phyloP scores from a whole-genome alignment of 2,329 filamentous ascomycete species.

The Aspergillus sp. region DNA sequence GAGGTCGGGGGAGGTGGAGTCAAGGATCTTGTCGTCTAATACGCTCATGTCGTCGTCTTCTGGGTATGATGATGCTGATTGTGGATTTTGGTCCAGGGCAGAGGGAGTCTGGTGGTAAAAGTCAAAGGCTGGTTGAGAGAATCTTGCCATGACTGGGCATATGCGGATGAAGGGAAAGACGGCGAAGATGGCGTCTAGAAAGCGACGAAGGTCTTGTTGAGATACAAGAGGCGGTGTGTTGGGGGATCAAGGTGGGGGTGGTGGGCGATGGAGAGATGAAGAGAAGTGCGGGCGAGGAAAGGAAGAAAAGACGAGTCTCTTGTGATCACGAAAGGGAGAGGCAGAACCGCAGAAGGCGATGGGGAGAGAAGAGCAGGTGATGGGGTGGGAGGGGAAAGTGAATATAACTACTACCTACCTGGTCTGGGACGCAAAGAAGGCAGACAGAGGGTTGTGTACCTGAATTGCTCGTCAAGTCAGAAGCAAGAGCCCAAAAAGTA shows the following conservation, averaged over 20 bases:
- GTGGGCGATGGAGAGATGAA: slow-evolving; percentile 19
- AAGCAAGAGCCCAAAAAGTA: slow-evolving; percentile 6
- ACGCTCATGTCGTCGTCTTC: slow-evolving; percentile 59
- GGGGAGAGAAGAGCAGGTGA: slow-evolving; percentile 22
- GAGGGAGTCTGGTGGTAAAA: slow-evolving; percentile 51
- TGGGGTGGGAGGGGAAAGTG: slow-evolving; percentile 26
- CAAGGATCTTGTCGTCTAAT: slow-evolving; percentile 56
- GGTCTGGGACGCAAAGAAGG: background rate
- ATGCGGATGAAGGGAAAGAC: slow-evolving; percentile 8
- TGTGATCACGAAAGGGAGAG: slow-evolving; percentile 14
- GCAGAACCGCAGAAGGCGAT: slow-evolving; percentile 16
- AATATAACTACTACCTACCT: slow-evolving; percentile 23
- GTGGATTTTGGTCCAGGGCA: slow-evolving; percentile 47
- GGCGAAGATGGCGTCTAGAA: slow-evolving; percentile 13
- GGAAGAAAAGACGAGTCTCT: slow-evolving; percentile 14
- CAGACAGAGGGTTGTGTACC: slow-evolving; percentile 17
- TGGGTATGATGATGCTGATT: slow-evolving; percentile 44
- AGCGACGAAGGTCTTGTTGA: slow-evolving; percentile 7
- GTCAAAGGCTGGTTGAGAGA: slow-evolving; percentile 48
- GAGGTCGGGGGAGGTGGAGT: slow-evolving; percentile 55
- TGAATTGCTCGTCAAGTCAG: slow-evolving; percentile 19
- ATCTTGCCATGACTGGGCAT: slow-evolving; percentile 46
- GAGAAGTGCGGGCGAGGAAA: slow-evolving; percentile 18
- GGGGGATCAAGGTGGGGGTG: slow-evolving; percentile 24
- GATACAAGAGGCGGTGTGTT: slow-evolving; percentile 31